Base-by-base conservation (phyloP, 73 alveolate genomes). In the Symbiodinium pilosum region DNA sequence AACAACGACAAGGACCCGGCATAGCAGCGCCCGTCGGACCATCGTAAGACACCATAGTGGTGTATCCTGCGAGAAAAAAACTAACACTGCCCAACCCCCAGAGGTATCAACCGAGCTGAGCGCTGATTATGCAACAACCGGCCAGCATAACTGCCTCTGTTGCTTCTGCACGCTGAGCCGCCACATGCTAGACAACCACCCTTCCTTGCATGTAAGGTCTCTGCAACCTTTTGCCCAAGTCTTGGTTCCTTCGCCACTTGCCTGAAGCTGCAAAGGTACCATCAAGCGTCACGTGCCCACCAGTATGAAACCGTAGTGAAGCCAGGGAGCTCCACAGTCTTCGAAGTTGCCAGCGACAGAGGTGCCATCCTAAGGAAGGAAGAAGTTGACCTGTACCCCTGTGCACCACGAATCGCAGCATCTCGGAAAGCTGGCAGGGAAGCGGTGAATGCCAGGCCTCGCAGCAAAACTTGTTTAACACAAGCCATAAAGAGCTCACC, bases 371-470 rank as follows among this genome's bases (percentile, higher is more conserved):
- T 88, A 21, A 52, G 52, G 24, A n/a, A n/a, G n/a, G n/a, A n/a
- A n/a, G n/a, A n/a, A n/a, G n/a, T n/a, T n/a, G n/a, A n/a, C n/a
- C n/a, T n/a, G n/a, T n/a, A n/a, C n/a, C n/a, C 32, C 73, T 7
- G 34, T 26, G 30, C 1, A 54, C 6, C 73, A 54, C 20, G 64
- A 47, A 54, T 24, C 8, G 73, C 2, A 47, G 59, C 59, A 14
- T 47, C 24, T 64, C 0, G 26, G 39, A 28, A 9, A 5, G 21
- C 86, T 4, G 39, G 34, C 96, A 36, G 96, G 77, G 40, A 91
- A 91, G 47, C 96, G 96, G 44, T 91, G 96, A 5, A 88, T 91
- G 20, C 96, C 96, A 91, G 96, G 96, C 83, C 96, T 91, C 14
- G n/a, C n/a, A n/a, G n/a, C n/a, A n/a, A n/a, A n/a, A n/a, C n/a